Conservation (phyloP, 805 yeast genomes). For the Metschnikowia proteae region DNA sequence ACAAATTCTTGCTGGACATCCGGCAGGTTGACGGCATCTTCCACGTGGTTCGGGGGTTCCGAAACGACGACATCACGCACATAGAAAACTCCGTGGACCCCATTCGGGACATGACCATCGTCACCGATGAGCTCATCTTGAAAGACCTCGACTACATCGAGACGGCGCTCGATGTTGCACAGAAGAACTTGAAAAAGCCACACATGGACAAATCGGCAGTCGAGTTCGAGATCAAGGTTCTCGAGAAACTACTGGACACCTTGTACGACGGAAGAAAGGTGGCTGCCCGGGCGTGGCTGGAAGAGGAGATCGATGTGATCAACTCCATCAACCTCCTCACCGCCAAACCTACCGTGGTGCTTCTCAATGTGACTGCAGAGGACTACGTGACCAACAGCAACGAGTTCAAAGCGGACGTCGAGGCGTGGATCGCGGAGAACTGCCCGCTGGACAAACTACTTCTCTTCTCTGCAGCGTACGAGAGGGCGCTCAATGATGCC, state of each 20-base stretch:
- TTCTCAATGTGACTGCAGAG: conserved; percentile 67
- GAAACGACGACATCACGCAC: conserved; percentile 20
- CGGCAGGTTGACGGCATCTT: conserved; percentile 97
- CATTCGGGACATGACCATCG: conserved; percentile 19
- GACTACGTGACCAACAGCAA: conserved; percentile 58
- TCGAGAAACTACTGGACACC: conserved; percentile 31
- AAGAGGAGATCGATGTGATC: conserved; percentile 58
- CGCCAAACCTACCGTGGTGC: conserved; percentile 81
- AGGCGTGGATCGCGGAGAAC: conserved; percentile 62
- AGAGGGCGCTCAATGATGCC: conserved; percentile 27
- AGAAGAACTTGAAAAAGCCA: conserved; percentile 29
- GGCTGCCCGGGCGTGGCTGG: conserved; percentile 57
- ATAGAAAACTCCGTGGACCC: conserved; percentile 20
- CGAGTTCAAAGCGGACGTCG: conserved; percentile 48
- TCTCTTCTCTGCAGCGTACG: conserved; percentile 47
- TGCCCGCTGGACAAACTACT: conserved; percentile 53
- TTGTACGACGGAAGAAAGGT: conserved; percentile 55
- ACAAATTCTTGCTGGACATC: conserved; percentile 93
- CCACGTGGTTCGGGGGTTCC: conserved; percentile 90
- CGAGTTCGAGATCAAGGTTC: conserved; percentile 26
- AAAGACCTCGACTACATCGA: conserved; percentile 64
- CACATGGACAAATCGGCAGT: conserved; percentile 22
- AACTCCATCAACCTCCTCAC: conserved; percentile 73
- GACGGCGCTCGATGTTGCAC: conserved; percentile 33
- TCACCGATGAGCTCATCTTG: conserved; percentile 57